Evolutionary conservation across 208 protist species (phyloP).

Genomic region (Leishmania braziliensis): DNA sequence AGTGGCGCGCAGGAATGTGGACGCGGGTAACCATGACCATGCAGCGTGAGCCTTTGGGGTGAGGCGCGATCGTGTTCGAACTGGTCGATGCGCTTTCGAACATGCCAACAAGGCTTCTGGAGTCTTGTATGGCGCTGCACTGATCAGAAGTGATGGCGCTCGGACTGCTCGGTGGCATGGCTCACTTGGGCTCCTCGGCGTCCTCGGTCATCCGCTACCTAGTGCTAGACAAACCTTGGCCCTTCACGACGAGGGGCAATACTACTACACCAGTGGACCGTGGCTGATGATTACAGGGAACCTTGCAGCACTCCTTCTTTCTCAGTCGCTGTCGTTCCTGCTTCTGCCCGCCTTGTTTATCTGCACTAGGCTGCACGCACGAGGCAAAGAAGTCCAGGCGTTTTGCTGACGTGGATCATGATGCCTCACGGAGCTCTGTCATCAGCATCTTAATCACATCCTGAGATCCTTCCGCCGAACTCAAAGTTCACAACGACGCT

Average conservation of each 20-base stretch:
- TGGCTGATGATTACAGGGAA: slow-evolving; percentile 28
- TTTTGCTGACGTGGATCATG: not conserved
- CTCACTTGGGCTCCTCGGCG: slow-evolving; percentile 57
- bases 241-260: slow-evolving; percentile 43
- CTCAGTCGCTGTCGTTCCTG: slow-evolving; percentile 7
- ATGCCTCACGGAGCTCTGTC: not conserved
- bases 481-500: too few relatives aligned
- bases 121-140: slow-evolving; percentile 78
- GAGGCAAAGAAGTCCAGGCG: slow-evolving; percentile 3
- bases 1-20: slow-evolving; percentile 70
- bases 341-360: not conserved
- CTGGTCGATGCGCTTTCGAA: slow-evolving; percentile 55
- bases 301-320: slow-evolving; percentile 9
- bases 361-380: not conserved
- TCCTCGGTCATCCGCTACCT: slow-evolving; percentile 45
- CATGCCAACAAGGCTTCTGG: slow-evolving; percentile 78
- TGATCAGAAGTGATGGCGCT: slow-evolving; percentile 78
- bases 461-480: not conserved
- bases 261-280: slow-evolving; percentile 51
- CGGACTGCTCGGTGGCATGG: slow-evolving; percentile 70
- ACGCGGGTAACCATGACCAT: slow-evolving; percentile 53
- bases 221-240: slow-evolving; percentile 57
- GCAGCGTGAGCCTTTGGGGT: slow-evolving; percentile 66
- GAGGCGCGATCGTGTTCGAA: slow-evolving; percentile 63
- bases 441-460: not conserved